Evolutionary conservation across 1,139 yeast genomes (phyloP).

Genomic region (Magnusiomyces suaveolens): DNA sequence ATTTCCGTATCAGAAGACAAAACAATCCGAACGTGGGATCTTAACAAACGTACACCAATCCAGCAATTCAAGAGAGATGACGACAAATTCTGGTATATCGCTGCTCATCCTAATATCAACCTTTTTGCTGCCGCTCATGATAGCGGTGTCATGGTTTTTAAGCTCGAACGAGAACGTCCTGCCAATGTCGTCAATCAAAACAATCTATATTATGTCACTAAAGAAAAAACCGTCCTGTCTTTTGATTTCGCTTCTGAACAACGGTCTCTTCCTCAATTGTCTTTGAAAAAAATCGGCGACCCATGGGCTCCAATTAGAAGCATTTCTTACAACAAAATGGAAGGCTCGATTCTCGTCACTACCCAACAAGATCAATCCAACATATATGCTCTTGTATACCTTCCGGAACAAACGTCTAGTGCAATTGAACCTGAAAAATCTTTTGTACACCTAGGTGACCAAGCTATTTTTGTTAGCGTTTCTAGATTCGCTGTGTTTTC

Average conservation of each 20-base stretch:
- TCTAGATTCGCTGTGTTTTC: constrained; percentile 82
- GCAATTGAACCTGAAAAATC: constrained; percentile 82
- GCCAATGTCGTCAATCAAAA: constrained; percentile 68
- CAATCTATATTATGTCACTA: constrained; percentile 63
- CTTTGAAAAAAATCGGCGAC: constrained; percentile 75
- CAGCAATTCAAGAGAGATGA: constrained; percentile 90
- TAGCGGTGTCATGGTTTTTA: constrained; percentile 96
- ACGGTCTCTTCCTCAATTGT: constrained; percentile 66
- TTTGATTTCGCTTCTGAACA: constrained; percentile 52
- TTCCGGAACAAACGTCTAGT: constrained; percentile 85
- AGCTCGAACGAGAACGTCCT: constrained; percentile 95
- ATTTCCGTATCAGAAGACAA: constrained; percentile 93
- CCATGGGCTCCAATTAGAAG: constrained; percentile 81
- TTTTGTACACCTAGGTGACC: constrained; percentile 71
- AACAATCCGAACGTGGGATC: constrained; percentile 96
- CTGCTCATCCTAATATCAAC: constrained; percentile 82
- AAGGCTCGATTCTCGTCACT: constrained; percentile 74
- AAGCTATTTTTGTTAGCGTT: constrained; percentile 86
- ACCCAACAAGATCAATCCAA: constrained; percentile 57
- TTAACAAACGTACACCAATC: constrained; percentile 85
- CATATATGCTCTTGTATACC: constrained; percentile 60
- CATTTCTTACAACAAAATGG: constrained; percentile 85
- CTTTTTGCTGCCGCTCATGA: constrained; percentile 96
- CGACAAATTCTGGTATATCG: constrained; percentile 90
- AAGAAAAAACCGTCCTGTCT: constrained; percentile 76